These are phyloP conservation scores for Stemphylium beticola DNA, from an alignment of 2,329 filamentous ascomycete genomes.

Conservation along the genomic window DNA sequence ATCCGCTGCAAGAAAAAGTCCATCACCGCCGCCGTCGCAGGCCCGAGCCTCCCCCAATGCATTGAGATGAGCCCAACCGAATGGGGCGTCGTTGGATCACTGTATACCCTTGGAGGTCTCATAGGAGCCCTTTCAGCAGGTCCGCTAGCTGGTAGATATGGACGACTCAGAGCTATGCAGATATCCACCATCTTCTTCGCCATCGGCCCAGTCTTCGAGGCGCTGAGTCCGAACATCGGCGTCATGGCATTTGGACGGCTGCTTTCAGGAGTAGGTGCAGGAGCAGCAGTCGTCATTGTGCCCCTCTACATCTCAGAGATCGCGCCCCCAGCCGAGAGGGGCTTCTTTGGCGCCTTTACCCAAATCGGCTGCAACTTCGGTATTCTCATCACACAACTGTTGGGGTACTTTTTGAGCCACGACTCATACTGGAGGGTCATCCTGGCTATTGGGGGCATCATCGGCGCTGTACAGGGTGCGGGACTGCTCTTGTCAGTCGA, in stretches of 20 bases:
- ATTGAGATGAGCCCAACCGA: slow-evolving; percentile 84
- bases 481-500: slow-evolving; percentile 78
- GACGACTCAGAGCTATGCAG: slow-evolving; percentile 77
- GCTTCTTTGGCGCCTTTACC: slow-evolving; percentile 82
- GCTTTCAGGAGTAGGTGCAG: slow-evolving; percentile 81
- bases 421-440: slow-evolving; percentile 84
- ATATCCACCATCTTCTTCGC: slow-evolving; percentile 78
- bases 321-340: slow-evolving; percentile 71
- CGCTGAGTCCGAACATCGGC: slow-evolving; percentile 70
- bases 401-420: slow-evolving; percentile 87
- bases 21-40: slow-evolving; percentile 49
- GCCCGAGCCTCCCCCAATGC: slow-evolving; percentile 69
- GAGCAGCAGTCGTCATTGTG: slow-evolving; percentile 88
- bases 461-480: slow-evolving; percentile 70
- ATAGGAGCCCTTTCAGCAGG: slow-evolving; percentile 81
- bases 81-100: slow-evolving; percentile 86
- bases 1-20: slow-evolving; percentile 79
- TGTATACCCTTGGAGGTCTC: slow-evolving; percentile 90
- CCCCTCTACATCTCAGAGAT: slow-evolving; percentile 95
- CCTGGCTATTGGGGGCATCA: slow-evolving; percentile 71
- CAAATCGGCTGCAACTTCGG: slow-evolving; percentile 94
- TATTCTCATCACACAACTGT: slow-evolving; percentile 79
- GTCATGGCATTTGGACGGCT: slow-evolving; percentile 76
- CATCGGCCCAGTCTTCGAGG: slow-evolving; percentile 76
- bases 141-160: slow-evolving; percentile 76